Percentiles rank a stretch among this genome's conserved stretches.
phyloP scores from a whole-genome alignment of 2,329 filamentous ascomycete species.

The Elsinoe fawcettii region DNA sequence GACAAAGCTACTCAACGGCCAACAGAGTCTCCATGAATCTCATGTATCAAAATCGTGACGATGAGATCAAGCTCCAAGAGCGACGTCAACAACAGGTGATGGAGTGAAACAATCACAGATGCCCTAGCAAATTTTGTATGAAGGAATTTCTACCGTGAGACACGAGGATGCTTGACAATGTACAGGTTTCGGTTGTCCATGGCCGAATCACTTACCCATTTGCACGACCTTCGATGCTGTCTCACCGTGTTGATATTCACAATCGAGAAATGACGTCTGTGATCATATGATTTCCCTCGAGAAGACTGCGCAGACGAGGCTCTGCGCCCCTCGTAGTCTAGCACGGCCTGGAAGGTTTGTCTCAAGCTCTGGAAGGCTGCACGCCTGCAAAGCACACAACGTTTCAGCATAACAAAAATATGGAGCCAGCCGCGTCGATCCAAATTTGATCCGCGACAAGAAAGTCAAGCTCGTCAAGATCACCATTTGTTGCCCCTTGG shows the following conservation, averaged over 20 bases:
- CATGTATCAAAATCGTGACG: background rate
- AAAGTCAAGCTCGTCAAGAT: conserved; percentile 10
- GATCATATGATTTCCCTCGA: background rate
- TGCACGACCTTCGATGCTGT: background rate
- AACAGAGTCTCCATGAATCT: background rate
- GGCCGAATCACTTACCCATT: background rate
- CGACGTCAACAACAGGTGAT: conserved; percentile 2
- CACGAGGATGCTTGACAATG: background rate
- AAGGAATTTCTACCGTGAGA: background rate
- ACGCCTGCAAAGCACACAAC: background rate
- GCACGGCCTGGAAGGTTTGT: background rate
- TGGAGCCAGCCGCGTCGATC: conserved; percentile 1
- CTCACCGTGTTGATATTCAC: too few relatives aligned
- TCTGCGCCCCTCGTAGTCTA: background rate
- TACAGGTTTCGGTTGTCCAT: background rate
- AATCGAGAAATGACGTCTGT: background rate
- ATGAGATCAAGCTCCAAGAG: background rate
- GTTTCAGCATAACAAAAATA: conserved; percentile 6
- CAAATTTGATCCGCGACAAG: conserved; percentile 11
- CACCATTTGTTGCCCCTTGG: conserved; percentile 7
- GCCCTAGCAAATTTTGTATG: background rate
- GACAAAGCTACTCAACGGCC: background rate
- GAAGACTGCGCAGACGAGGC: background rate
- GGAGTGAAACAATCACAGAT: background rate
- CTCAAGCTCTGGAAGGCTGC: conserved; percentile 10